phyloP scores from a whole-genome alignment of 345 rosid genomes.

The Eucalyptus caleyi region DNA sequence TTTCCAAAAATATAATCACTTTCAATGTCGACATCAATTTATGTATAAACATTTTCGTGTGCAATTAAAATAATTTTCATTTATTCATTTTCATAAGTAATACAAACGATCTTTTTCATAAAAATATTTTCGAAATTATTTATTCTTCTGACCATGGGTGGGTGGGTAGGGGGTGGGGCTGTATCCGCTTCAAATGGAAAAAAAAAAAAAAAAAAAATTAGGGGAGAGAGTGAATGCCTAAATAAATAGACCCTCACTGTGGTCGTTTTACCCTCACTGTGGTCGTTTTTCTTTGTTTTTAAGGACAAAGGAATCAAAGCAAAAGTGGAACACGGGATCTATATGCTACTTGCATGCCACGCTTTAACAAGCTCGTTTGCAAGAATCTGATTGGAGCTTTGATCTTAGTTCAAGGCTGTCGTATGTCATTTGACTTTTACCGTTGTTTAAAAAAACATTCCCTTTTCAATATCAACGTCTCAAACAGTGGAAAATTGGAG shows the following conservation, averaged over 20 bases:
- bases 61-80: neutral
- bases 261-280: too few species aligned
- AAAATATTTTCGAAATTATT: neutral
- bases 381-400: neutral
- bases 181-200: too few species aligned
- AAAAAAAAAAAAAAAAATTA: too few species aligned
- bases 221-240: neutral
- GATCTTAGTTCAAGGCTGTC: neutral
- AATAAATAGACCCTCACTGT: neutral
- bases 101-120: neutral
- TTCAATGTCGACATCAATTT: neutral
- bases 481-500: neutral
- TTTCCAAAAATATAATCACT: neutral
- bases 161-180: too few species aligned
- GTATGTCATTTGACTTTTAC: neutral
- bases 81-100: neutral
- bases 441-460: too few species aligned
- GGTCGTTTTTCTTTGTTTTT: neutral
- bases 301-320: neutral
- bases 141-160: neutral
- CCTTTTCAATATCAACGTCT: neutral
- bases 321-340: neutral
- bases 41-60: rapidly evolving
- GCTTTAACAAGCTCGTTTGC: neutral
- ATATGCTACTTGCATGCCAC: neutral